Evolutionary conservation across 1,284 basidiomycete species (phyloP).

Genomic region (Kalmanozyma brasiliensis): DNA sequence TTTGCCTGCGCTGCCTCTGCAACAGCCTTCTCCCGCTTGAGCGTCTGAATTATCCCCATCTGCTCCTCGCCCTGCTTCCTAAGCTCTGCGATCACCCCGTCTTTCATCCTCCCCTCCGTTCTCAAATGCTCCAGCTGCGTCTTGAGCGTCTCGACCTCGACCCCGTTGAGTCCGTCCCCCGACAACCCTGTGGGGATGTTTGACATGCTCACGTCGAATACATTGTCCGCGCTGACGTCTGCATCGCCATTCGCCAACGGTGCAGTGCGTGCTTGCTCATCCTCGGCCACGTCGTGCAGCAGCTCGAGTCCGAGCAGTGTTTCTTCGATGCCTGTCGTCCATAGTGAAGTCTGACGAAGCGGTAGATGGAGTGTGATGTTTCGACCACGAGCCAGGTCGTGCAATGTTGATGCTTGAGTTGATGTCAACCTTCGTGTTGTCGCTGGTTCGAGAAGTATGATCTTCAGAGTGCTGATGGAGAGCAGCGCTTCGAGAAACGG

Average conservation of each 20-base stretch:
- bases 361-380: slow-evolving; percentile 19
- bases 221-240: slow-evolving; percentile 22
- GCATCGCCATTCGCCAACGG: slow-evolving; percentile 7
- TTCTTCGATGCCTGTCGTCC: slow-evolving; percentile 25
- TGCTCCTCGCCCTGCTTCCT: slow-evolving; percentile 10
- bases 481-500: slow-evolving; percentile 11
- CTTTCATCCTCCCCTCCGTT: slow-evolving; percentile 6
- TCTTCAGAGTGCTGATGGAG: neutral
- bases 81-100: slow-evolving; percentile 16
- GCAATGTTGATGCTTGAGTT: slow-evolving; percentile 13
- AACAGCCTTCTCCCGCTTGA: neutral
- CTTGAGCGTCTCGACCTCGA: slow-evolving; percentile 16
- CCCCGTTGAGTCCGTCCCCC: slow-evolving; percentile 5
- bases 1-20: neutral
- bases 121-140: slow-evolving; percentile 18
- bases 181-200: slow-evolving; percentile 36
- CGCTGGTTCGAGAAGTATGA: slow-evolving; percentile 23
- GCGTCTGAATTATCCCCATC: neutral
- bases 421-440: slow-evolving; percentile 13
- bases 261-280: neutral
- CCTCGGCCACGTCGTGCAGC: slow-evolving; percentile 20
- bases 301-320: slow-evolving; percentile 37
- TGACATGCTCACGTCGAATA: slow-evolving; percentile 44
- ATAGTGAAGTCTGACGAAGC: slow-evolving; percentile 16
- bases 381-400: slow-evolving; percentile 6